Evolutionary conservation across 257 asterid genomes (phyloP).

Genomic region (Primulina eburnea): DNA sequence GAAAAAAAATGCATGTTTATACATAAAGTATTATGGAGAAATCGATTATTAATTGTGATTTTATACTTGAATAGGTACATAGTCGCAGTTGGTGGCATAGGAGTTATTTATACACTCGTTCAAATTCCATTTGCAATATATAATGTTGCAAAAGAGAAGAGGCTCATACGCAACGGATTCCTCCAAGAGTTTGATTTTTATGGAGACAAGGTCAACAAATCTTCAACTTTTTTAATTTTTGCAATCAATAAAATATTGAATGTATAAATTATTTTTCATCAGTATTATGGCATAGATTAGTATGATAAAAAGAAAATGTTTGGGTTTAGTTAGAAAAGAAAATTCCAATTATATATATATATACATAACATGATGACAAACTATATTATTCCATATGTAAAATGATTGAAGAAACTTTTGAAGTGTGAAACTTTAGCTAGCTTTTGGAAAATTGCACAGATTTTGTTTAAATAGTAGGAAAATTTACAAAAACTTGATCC

Average conservation of each 20-base stretch:
- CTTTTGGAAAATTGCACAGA: no score
- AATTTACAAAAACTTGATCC: no score
- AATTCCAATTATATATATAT: no score
- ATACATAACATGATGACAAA: no score
- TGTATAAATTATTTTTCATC: background rate
- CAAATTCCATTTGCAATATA: conserved; percentile 60
- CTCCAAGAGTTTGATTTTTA: conserved; percentile 52
- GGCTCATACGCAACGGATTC: conserved; percentile 41
- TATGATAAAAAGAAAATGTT: no score
- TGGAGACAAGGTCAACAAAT: conserved; percentile 50
- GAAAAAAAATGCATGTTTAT: background rate
- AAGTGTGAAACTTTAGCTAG: no score
- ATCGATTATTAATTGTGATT: background rate
- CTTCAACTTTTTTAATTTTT: background rate
- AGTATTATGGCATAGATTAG: no score
- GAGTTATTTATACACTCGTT: conserved; percentile 46
- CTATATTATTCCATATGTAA: no score
- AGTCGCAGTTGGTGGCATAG: conserved; percentile 39
- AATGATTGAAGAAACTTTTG: no score
- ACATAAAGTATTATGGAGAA: background rate
- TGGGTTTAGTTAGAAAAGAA: no score
- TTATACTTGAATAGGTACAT: conserved; percentile 38
- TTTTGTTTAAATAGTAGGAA: no score
- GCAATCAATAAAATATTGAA: background rate
- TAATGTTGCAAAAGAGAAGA: conserved; percentile 35